Evolutionary conservation across 495 filamentous ascomycete genomes (phyloP).

Genomic region (Neurospora sp.): DNA sequence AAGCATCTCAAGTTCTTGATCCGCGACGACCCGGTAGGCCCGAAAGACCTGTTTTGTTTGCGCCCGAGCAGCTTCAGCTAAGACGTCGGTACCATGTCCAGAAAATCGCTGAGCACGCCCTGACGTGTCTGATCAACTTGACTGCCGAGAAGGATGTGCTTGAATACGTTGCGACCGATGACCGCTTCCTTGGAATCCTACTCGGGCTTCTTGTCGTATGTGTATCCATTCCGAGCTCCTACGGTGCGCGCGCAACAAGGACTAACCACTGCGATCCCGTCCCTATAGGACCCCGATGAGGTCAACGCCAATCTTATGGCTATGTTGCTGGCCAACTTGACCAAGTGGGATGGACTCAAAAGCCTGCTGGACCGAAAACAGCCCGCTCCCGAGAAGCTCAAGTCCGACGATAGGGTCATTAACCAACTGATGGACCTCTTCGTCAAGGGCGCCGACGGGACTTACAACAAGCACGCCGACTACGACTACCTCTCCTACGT

Average conservation of each 20-base stretch:
- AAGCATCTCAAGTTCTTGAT: conserved; percentile 85
- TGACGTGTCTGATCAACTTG: conserved; percentile 88
- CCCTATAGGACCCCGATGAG: conserved; percentile 38
- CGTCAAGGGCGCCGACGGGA: conserved; percentile 73
- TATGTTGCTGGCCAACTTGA: conserved; percentile 89
- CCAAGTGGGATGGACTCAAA: conserved; percentile 64
- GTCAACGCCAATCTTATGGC: conserved; percentile 72
- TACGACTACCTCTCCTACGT: conserved; percentile 90
- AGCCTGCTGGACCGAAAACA: conserved; percentile 56
- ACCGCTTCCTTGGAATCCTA: conserved; percentile 67
- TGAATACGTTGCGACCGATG: conserved; percentile 61
- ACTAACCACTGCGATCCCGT: conserved; percentile 7
- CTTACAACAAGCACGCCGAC: conserved; percentile 75
- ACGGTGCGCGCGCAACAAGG: neutral
- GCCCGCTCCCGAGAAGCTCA: conserved; percentile 42
- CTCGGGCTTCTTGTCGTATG: conserved; percentile 66
- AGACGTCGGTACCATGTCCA: conserved; percentile 20
- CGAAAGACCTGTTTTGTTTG: neutral
- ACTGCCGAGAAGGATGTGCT: conserved; percentile 67
- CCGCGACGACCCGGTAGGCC: conserved; percentile 59
- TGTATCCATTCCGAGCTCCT: conserved; percentile 10
- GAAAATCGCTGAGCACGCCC: conserved; percentile 84
- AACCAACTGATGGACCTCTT: conserved; percentile 94
- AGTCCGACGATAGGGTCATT: conserved; percentile 63
- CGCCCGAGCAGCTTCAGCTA: neutral